These are phyloP conservation scores for Hymenoscyphus infarciens DNA, from an alignment of 2,329 filamentous ascomycete species.

Conservation along the genomic window DNA sequence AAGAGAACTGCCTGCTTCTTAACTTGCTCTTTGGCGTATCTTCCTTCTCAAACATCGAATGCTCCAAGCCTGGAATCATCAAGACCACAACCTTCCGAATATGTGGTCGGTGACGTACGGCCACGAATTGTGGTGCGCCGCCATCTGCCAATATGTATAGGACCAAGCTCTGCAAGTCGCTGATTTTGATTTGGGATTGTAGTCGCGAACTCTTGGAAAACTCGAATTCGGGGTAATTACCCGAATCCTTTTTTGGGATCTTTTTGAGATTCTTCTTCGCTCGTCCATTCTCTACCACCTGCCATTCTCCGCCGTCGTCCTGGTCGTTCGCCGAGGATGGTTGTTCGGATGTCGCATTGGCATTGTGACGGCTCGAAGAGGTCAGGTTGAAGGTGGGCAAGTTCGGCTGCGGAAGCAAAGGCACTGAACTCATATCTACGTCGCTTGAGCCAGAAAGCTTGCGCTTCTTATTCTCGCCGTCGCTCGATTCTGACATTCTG, in stretches of 20 bases:
- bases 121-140: constrained; percentile 61
- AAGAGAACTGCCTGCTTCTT: constrained; percentile 30
- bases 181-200: constrained; percentile 58
- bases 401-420: constrained; percentile 29
- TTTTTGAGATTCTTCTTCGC: constrained; percentile 59
- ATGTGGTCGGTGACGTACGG: constrained; percentile 57
- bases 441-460: constrained; percentile 28
- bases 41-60: constrained; percentile 75
- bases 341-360: constrained; percentile 17
- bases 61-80: constrained; percentile 89
- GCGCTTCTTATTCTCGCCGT: constrained; percentile 28
- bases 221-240: constrained; percentile 56
- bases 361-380: constrained; percentile 22
- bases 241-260: constrained; percentile 51
- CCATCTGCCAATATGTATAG: constrained; percentile 67
- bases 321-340: constrained; percentile 12
- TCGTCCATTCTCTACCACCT: constrained; percentile 47
- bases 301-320: constrained; percentile 43
- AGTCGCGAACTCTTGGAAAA: constrained; percentile 55
- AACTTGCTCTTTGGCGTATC: constrained; percentile 10
- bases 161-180: constrained; percentile 59
- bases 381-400: constrained; percentile 36
- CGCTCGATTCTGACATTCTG: constrained; percentile 35
- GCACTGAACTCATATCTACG: constrained; percentile 23
- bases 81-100: constrained; percentile 80